Conservation (phyloP, 257 asterid species). For the Cynanchum wilfordii region DNA sequence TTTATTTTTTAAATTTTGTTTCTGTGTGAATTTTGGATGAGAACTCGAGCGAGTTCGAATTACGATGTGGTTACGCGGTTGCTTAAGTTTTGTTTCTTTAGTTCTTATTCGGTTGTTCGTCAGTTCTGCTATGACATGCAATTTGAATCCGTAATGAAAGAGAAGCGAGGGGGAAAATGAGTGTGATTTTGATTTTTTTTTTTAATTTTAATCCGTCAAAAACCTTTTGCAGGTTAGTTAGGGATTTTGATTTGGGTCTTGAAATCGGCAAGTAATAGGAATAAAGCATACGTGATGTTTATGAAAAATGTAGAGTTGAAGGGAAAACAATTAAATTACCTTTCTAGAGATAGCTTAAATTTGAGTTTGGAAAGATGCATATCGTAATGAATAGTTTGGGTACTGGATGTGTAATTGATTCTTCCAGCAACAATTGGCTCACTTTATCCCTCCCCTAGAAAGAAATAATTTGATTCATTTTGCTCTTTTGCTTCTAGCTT, state of each 20-base stretch:
- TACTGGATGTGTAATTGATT: not conserved
- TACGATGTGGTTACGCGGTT: too few species aligned
- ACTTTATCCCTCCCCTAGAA: not conserved
- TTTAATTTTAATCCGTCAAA: not conserved
- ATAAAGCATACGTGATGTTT: not conserved
- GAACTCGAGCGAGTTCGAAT: not conserved
- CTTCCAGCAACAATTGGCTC: not conserved
- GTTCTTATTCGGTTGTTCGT: not conserved
- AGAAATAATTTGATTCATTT: not conserved
- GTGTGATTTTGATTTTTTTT: not conserved
- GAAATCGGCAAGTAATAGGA: not conserved
- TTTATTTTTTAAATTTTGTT: not conserved
- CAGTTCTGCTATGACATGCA: constrained; percentile 4
- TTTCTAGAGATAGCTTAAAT: not conserved
- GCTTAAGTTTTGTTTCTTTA: not conserved
- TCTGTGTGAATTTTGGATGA: not conserved
- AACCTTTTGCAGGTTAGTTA: not conserved
- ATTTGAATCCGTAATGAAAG: not conserved
- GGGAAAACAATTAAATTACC: not conserved
- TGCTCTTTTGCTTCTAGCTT: not conserved
- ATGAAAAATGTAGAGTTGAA: not conserved
- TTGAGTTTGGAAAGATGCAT: not conserved
- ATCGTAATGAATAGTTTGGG: not conserved
- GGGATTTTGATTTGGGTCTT: not conserved
- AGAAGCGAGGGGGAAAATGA: not conserved